Evolutionary conservation across 495 filamentous ascomycete species (phyloP).

Genomic region (Hypoxylon perforatum): DNA sequence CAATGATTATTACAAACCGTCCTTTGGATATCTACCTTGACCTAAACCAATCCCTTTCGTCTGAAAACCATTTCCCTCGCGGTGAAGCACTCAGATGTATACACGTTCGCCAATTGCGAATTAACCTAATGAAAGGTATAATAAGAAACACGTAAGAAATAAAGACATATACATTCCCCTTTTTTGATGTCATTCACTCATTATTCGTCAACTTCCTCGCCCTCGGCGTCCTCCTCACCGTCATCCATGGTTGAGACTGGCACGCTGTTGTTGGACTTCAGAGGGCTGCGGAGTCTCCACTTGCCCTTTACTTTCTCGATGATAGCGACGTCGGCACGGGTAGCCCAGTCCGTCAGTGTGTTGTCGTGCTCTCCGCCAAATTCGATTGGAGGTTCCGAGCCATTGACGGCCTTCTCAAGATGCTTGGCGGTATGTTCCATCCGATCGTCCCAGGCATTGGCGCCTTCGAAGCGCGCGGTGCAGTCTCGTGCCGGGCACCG

Average conservation of each 20-base stretch:
- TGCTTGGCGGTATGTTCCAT: constrained; percentile 94
- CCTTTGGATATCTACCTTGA: not conserved
- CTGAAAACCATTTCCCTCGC: not conserved
- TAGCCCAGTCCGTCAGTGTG: constrained; percentile 60
- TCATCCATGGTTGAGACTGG: not conserved
- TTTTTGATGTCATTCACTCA: not conserved
- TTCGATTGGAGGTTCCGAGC: constrained; percentile 44
- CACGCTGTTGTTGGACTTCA: constrained; percentile 37
- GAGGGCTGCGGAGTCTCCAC: constrained; percentile 48
- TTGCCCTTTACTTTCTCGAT: constrained; percentile 46
- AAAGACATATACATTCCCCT: not conserved
- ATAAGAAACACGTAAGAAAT: constrained; percentile 14
- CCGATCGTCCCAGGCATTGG: constrained; percentile 78
- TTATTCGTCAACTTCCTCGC: constrained; percentile 44
- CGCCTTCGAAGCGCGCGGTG: constrained; percentile 66
- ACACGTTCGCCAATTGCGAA: not conserved
- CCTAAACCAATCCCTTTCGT: not conserved
- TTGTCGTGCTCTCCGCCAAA: constrained; percentile 53
- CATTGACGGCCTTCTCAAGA: constrained; percentile 66
- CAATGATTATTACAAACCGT: constrained; percentile 13
- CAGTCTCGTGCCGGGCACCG: constrained; percentile 74
- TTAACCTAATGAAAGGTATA: constrained; percentile 1
- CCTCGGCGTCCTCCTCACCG: constrained; percentile 44
- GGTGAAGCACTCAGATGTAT: constrained; percentile 15
- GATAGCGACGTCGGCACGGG: constrained; percentile 51